phyloP scores from a whole-genome alignment of 2,329 filamentous ascomycete species.

The Xylariaceae sp. region DNA sequence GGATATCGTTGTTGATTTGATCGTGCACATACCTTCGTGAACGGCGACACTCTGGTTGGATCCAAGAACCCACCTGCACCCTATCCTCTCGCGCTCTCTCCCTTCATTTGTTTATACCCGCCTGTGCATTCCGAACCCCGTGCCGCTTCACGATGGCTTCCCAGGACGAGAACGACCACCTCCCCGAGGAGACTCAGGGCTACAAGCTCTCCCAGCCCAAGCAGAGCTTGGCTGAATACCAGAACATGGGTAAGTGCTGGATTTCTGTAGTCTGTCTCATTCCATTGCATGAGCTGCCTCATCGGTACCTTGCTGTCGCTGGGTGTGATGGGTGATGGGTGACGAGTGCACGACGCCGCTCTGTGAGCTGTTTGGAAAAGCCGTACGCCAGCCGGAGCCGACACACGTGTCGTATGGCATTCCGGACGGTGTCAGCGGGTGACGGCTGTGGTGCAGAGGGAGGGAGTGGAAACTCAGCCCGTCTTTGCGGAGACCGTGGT shows the following conservation, averaged over 20 bases:
- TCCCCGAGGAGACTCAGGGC: constrained; percentile 83
- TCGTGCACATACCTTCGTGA: neutral
- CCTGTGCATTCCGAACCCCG: neutral
- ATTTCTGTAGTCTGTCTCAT: constrained; percentile 2
- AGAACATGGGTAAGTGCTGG: constrained; percentile 73
- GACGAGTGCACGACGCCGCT: neutral
- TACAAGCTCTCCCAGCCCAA: constrained; percentile 97
- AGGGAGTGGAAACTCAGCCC: neutral
- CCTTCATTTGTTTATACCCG: neutral
- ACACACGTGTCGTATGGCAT: neutral
- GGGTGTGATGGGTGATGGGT: neutral
- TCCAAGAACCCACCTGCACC: neutral
- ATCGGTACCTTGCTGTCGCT: neutral
- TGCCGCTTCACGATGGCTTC: constrained; percentile 54
- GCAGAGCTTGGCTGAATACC: constrained; percentile 93
- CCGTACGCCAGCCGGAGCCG: neutral
- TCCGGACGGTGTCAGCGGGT: neutral
- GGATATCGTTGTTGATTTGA: neutral
- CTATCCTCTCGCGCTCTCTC: neutral
- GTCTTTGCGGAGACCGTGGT: neutral
- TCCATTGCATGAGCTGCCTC: neutral
- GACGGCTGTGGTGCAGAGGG: neutral
- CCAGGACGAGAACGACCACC: constrained; percentile 71
- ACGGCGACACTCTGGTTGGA: neutral
- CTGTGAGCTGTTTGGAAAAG: neutral